Evolutionary conservation across 2,329 filamentous ascomycete species (phyloP), one percentile per base, ranked within the genome.

Genomic region (Aureobasidium melanogenum): DNA sequence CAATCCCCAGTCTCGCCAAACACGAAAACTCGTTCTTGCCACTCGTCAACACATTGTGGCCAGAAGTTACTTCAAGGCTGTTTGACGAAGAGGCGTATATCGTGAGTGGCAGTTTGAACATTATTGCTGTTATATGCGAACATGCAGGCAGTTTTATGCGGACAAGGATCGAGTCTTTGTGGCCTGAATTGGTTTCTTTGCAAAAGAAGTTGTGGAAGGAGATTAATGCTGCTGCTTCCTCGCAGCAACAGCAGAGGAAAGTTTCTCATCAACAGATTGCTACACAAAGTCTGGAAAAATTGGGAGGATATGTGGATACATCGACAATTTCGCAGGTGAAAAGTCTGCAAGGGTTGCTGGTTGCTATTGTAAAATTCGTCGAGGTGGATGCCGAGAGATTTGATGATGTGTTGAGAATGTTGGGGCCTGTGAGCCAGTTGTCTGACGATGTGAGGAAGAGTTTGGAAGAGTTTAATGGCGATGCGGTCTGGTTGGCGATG

Each of bases 21-120:
- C 86, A 97, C 66, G 88, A 96, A 70, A 86, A 92, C 64, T 84
- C 85, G 0, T 97, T 96, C 71, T 76, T 99, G 1, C 94, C 94
- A 0, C 80, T 97, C 0, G 85, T 97, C 67, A 94, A 97, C 73
- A 87, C 88, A 3, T 79, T 97, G 8, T 99, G 93, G 93, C 91
- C 92, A 0, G 87, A 95, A 7, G 77, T 96, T 5, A 76, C 87
- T 1, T 79, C 80, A n/a, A 80, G 86, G 26, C 77, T 91, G 6
- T 82, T 85, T 65, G 88, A 91, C 65, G 65, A 75, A 4, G 86
- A 91, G 71, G 76, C 83, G 0, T 88, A 85, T 69, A 83, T 97
- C 10, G 82, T 83, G 2, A 81, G 88, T 9, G 84, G 86, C 17
- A 86, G 91, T 6, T 85, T 90, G 62, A 80, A 85, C 15, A 83